These are phyloP conservation scores for Glebionis coronaria DNA, from an alignment of 129 eudicot genomes.

Conservation along the genomic window DNA sequence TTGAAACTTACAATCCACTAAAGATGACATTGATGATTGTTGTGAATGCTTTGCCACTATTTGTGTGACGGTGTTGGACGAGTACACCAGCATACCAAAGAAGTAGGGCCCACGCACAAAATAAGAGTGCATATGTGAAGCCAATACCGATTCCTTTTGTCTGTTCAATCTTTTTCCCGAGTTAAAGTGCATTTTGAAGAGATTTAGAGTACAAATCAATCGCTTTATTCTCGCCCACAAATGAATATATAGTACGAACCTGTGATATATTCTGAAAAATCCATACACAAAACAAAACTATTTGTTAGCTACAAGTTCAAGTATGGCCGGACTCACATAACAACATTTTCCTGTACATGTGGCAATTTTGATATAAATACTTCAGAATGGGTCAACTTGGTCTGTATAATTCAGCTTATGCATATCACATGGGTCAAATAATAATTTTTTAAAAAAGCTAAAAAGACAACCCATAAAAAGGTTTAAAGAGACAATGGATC, in stretches of 20 bases:
- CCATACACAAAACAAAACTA: constrained; percentile 5
- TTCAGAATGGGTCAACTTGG: too few relatives aligned
- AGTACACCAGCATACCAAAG: constrained; percentile 92
- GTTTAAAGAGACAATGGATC: too few relatives aligned
- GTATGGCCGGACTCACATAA: not conserved
- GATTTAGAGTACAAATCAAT: constrained; percentile 53
- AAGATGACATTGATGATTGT: constrained; percentile 80
- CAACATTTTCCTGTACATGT: not conserved
- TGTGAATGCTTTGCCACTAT: constrained; percentile 80
- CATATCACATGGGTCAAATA: too few relatives aligned
- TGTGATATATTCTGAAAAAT: constrained; percentile 67
- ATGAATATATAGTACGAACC: constrained; percentile 70
- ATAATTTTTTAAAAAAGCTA: too few relatives aligned
- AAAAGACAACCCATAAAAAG: too few relatives aligned
- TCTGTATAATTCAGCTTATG: too few relatives aligned
- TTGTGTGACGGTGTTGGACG: constrained; percentile 56
- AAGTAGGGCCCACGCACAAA: constrained; percentile 83
- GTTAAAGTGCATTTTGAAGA: constrained; percentile 63
- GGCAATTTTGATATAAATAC: too few relatives aligned
- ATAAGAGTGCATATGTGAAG: constrained; percentile 65
- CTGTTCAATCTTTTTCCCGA: constrained; percentile 62
- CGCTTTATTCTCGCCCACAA: constrained; percentile 74
- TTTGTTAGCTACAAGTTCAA: not conserved
- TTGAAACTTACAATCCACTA: too few relatives aligned
- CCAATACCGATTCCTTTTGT: constrained; percentile 84